Conservation (phyloP, 805 yeast genomes). For the Candida sithepensis region DNA sequence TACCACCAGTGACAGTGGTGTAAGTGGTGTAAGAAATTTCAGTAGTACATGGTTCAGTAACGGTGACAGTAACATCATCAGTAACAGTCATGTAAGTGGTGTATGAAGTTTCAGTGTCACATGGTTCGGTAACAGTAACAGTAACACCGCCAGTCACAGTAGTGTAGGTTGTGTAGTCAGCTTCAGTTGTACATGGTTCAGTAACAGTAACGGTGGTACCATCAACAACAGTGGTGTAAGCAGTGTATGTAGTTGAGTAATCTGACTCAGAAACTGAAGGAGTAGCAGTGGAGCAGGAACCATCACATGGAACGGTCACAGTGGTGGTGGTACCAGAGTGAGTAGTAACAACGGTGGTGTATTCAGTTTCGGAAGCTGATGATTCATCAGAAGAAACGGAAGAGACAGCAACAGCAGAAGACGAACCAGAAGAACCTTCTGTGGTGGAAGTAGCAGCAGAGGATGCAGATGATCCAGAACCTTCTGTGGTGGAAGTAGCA, state of each 20-base stretch:
- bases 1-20: not conserved
- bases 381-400: too few species aligned
- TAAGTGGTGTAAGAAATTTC: not conserved
- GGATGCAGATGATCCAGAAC: too few species aligned
- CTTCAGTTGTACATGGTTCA: conserved; percentile 2
- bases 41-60: not conserved
- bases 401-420: too few species aligned
- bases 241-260: not conserved
- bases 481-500: too few species aligned
- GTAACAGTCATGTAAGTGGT: conserved; percentile 6
- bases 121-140: not conserved
- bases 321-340: conserved; percentile 6
- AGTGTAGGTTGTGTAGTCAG: not conserved
- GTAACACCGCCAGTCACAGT: not conserved
- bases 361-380: not conserved
- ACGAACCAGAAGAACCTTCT: too few species aligned
- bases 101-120: not conserved
- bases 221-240: not conserved
- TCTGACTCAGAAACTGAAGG: not conserved
- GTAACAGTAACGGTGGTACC: too few species aligned
- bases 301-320: conserved; percentile 15
- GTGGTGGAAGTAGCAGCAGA: too few species aligned
- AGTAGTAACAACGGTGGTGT: conserved; percentile 8
- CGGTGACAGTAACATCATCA: conserved; percentile 4
- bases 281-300: conserved; percentile 4